Conservation (phyloP, 192 early-diverging fungal species). For the Coemansia erecta region DNA sequence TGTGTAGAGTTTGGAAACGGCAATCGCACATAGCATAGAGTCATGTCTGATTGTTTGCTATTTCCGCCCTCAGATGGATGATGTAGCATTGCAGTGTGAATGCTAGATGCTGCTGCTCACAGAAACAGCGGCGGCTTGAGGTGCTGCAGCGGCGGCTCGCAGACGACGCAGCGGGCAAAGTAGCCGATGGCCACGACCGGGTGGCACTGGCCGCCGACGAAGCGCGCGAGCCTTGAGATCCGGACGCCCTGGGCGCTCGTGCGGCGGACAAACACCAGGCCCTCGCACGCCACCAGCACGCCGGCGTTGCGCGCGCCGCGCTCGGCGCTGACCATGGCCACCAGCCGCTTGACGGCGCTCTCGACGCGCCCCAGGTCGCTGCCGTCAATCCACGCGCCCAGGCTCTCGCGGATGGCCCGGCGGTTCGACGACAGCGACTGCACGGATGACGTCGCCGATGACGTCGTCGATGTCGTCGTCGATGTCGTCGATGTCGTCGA, state of each 20-base stretch:
- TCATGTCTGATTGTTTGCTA: too few species aligned
- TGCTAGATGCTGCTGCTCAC: not conserved
- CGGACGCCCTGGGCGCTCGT: not conserved
- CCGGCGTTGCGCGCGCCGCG: not conserved
- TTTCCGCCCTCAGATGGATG: too few species aligned
- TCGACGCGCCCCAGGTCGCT: not conserved
- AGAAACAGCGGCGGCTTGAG: conserved; percentile 1
- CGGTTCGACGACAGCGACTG: not conserved
- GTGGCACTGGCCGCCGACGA: not conserved
- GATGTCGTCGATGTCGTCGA: not conserved
- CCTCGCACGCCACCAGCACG: not conserved
- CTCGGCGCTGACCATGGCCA: conserved; percentile 5
- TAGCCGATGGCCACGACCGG: conserved; percentile 1
- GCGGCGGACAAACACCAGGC: conserved; percentile 5
- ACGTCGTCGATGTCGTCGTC: not conserved
- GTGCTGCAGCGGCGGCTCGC: not conserved
- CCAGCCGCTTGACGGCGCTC: conserved; percentile 1
- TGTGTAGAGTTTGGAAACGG: too few species aligned
- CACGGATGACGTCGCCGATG: not conserved
- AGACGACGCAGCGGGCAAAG: not conserved
- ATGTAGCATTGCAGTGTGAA: too few species aligned
- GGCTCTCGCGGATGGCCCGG: not conserved
- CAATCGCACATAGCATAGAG: too few species aligned
- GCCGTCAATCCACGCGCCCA: not conserved
- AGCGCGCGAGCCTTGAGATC: not conserved